Conservation (phyloP, 179 eudicot species). For the Spergularia azorica region DNA sequence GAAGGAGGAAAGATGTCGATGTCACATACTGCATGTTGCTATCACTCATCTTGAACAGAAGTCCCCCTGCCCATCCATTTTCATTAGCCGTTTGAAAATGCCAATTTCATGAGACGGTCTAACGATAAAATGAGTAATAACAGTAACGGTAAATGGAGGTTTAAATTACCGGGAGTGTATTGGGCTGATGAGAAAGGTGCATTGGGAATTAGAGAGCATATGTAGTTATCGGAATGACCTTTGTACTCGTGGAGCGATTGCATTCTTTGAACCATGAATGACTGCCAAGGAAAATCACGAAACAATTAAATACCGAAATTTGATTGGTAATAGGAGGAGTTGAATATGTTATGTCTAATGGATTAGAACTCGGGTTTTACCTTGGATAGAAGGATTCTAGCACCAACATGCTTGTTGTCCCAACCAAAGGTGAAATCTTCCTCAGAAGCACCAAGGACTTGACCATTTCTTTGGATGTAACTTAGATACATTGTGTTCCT, state of each 20-base stretch:
- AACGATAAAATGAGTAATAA: too few relatives aligned
- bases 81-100: not conserved
- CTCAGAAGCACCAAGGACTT: constrained; percentile 87
- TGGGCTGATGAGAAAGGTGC: constrained; percentile 62
- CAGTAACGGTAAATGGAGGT: too few relatives aligned
- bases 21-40: constrained; percentile 84
- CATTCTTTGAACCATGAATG: constrained; percentile 68
- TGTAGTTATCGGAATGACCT: constrained; percentile 79
- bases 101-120: constrained; percentile 14
- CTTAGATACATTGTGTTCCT: constrained; percentile 75
- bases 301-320: too few relatives aligned
- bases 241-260: constrained; percentile 81
- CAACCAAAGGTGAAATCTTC: constrained; percentile 89
- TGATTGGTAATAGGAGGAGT: too few relatives aligned
- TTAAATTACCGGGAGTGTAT: constrained; percentile 64
- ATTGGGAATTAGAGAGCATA: constrained; percentile 85
- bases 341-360: too few relatives aligned
- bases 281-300: constrained; percentile 32
- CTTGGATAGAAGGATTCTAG: constrained; percentile 92
- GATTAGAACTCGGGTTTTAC: constrained; percentile 15
- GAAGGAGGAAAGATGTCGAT: constrained; percentile 68
- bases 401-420: constrained; percentile 99
- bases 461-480: constrained; percentile 91
- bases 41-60: constrained; percentile 77
- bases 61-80: constrained; percentile 51